Evolutionary conservation across 768 basidiomycete genomes (phyloP).

Genomic region (Gelatoporia subvermispora): DNA sequence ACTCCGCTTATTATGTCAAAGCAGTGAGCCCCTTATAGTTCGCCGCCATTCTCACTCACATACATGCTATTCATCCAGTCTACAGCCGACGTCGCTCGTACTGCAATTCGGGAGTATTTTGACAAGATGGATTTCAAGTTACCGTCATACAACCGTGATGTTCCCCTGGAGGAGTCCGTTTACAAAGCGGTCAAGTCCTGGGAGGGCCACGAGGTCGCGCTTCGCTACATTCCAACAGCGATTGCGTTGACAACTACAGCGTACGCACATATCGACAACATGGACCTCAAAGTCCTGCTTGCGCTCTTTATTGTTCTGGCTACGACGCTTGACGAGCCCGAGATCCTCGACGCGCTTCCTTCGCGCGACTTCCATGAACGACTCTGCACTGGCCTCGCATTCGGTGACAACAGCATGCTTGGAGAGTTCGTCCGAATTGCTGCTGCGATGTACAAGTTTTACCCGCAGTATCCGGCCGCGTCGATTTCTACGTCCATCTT

Average conservation of each 20-base stretch:
- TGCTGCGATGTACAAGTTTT: constrained; percentile 24
- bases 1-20: too few relatives aligned
- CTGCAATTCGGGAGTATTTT: constrained; percentile 1
- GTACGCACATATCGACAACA: constrained; percentile 10
- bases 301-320: constrained; percentile 35
- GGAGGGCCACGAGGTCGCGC: not conserved
- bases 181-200: constrained; percentile 1
- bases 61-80: too few relatives aligned
- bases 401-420: constrained; percentile 18
- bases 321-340: constrained; percentile 34
- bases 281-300: constrained; percentile 29
- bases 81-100: not conserved
- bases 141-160: constrained; percentile 1
- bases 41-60: too few relatives aligned
- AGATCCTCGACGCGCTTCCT: constrained; percentile 1
- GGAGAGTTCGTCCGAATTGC: constrained; percentile 32
- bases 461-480: constrained; percentile 25
- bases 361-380: constrained; percentile 2
- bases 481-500: constrained; percentile 31
- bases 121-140: not conserved
- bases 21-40: too few relatives aligned
- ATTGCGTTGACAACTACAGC: constrained; percentile 6
- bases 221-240: constrained; percentile 1
- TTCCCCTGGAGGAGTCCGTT: not conserved
- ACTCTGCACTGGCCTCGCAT: not conserved